Percentiles rank a stretch among this genome's conserved stretches.
phyloP scores from a whole-genome alignment of 2,329 filamentous ascomycete genomes.

The Xylaria sp. region DNA sequence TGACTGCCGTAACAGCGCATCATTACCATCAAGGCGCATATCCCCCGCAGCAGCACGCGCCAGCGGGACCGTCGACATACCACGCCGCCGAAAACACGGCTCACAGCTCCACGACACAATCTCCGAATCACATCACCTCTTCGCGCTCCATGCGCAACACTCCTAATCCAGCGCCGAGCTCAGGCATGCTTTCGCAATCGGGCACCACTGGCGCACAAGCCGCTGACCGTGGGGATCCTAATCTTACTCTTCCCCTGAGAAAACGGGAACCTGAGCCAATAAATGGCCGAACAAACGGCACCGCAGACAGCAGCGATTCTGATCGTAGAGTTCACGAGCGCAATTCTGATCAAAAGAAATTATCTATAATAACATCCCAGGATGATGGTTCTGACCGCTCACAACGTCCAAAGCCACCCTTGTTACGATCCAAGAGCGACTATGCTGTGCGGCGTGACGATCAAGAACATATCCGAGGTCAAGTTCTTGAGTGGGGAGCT shows the following conservation, averaged over 20 bases:
- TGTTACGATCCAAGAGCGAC: slow-evolving; percentile 64
- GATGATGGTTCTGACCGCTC: slow-evolving; percentile 45
- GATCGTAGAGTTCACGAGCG: slow-evolving; percentile 54
- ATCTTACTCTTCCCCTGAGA: slow-evolving; percentile 7
- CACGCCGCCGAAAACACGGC: slow-evolving; percentile 11
- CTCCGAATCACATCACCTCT: slow-evolving; percentile 9
- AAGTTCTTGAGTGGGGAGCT: slow-evolving; percentile 60
- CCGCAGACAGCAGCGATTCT: slow-evolving; percentile 34
- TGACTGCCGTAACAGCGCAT: slow-evolving; percentile 39
- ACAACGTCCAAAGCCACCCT: slow-evolving; percentile 55
- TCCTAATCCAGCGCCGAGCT: slow-evolving; percentile 1
- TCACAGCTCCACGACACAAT: slow-evolving; percentile 1
- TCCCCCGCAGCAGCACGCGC: slow-evolving; percentile 22
- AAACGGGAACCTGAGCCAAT: slow-evolving; percentile 22
- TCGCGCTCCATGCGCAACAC: slow-evolving; percentile 21
- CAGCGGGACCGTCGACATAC: background rate
- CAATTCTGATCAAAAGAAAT: slow-evolving; percentile 48
- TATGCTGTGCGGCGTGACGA: slow-evolving; percentile 51
- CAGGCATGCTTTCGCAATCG: slow-evolving; percentile 35
- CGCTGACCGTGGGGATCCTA: slow-evolving; percentile 16
- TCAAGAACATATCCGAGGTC: slow-evolving; percentile 51
- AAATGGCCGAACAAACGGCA: slow-evolving; percentile 31
- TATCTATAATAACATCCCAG: slow-evolving; percentile 35
- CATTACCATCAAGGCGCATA: slow-evolving; percentile 32
- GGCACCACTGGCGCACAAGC: slow-evolving; percentile 20